Base-by-base conservation (phyloP, 768 basidiomycete genomes). In the Suillus weaverae region DNA sequence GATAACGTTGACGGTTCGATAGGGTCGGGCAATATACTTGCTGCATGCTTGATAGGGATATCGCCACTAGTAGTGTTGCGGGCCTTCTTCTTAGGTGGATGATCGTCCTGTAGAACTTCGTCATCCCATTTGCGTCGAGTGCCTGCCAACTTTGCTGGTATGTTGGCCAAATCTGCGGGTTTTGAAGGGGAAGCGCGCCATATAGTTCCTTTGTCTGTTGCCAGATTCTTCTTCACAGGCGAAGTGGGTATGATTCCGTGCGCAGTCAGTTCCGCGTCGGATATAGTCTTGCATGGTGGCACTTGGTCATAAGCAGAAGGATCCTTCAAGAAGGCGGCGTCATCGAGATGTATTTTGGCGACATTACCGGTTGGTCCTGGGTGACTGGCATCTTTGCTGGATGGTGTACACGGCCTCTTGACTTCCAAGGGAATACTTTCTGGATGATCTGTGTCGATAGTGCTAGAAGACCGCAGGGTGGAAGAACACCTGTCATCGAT, bases 101-200 rank as follows among this genome's bases (percentile, higher is more conserved):
- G 69, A 11, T 62, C 67, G 22, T 46, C 38, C 26, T 64, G 61
- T 20, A 22, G 10, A 57, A 22, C 56, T 8, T 26, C 51, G 30
- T 30, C 35, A 30, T 75, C 71, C 56, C 74, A 67, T 57, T 77
- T 75, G 66, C 74, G 69, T 54, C 74, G 75, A 30, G 11, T 71
- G 39, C 74, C 74, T 32, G 66, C 64, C 39, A 71, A 48, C 50
- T 64, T 76, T 4, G 55, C 44, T 5, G 65, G 65, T 11, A 53
- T 16, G 51, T 26, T 62, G 3, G 48, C 56, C 7, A 43, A n/a
- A 51, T 35, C 61, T 2, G 36, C 59, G 33, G 22, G 65, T 35
- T 65, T 63, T 41, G 60, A 18, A 44, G 32, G 26, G 35, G 32
- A 48, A 32, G 38, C n/a, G 33, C 22, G 10, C 20, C 32, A 61